Base-by-base conservation (phyloP, 2,329 filamentous ascomycete genomes). In the Trichoderma sp. region DNA sequence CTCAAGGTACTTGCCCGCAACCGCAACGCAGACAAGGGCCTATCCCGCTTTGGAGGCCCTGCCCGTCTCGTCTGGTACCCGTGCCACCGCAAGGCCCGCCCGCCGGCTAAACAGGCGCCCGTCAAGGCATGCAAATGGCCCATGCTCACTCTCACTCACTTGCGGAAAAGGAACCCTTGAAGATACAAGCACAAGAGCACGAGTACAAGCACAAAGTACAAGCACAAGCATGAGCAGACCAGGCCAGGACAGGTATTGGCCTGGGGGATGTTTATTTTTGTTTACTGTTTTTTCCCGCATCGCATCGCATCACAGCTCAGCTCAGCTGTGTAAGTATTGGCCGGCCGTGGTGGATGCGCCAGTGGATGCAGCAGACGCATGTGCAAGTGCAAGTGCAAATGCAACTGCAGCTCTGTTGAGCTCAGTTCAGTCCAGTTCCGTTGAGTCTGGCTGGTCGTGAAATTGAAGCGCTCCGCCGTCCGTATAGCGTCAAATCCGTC, bases 61-160 rank as follows among this genome's bases (percentile, higher is more conserved):
- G 66, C 18, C 45, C 45, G 45, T 60, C 66, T 53, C 27, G 38
- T 69, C 31, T 71, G 67, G 53, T 71, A 71, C 67, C 67, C 67
- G 67, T 71, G 67, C 53, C 67, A 71, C 67, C 69, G 56, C 59
- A 72, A 53, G 69, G 75, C 69, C 69, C 63, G 69, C 63, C 63
- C 69, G 45, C 50, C 63, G 75, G 75, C 75, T 76, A 74, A 76
- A 76, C 69, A 74, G 71, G 75, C 75, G 69, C 75, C 75, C 75
- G 75, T 72, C 69, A 59, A 56, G 53, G 27, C 71, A 56, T 38
- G 35, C 35, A 38, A 38, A 38, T 38, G 45, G 74, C 62, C 74
- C 69, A 60, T 67, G 41, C 35, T 69, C 50, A 31, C 68, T 71
- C 35, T 60, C 50, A 24, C 68, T 71, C 21, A 31, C 59, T 62